Percentiles rank a stretch among this genome's conserved stretches.
These are phyloP conservation scores for Pistacia atlantica DNA, from an alignment of 345 rosid species.

Conservation along the genomic window DNA sequence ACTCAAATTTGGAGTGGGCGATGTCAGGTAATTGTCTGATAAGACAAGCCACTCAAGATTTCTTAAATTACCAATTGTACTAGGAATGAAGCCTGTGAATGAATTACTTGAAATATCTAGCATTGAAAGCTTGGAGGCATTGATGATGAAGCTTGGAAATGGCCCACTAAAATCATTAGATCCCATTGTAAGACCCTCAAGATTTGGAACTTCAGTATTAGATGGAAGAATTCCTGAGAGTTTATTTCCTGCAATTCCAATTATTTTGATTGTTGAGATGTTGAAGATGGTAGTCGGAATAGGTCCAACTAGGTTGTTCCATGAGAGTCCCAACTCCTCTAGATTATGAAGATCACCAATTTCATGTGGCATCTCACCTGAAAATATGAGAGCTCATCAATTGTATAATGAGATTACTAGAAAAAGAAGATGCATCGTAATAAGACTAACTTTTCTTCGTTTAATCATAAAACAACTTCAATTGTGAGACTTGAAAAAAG, in stretches of 20 bases:
- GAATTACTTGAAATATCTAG: neutral
- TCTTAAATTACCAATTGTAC: slow-evolving; percentile 10
- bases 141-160: neutral
- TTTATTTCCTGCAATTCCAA: neutral
- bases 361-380: neutral
- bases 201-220: neutral
- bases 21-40: neutral
- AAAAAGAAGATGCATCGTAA: no score
- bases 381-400: neutral
- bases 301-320: neutral
- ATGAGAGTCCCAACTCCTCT: rapidly evolving
- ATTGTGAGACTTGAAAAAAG: no score
- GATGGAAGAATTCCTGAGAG: neutral
- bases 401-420: no score
- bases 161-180: neutral
- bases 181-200: neutral
- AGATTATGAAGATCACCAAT: neutral
- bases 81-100: slow-evolving; percentile 17
- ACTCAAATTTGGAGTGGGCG: neutral
- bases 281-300: slow-evolving; percentile 12
- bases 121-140: slow-evolving; percentile 5
- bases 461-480: no score
- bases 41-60: neutral
- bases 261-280: neutral
- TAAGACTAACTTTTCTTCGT: no score